Conservation (phyloP, 225 moss, liverwort and hornwort genomes). For the Sphagnum contortum region DNA sequence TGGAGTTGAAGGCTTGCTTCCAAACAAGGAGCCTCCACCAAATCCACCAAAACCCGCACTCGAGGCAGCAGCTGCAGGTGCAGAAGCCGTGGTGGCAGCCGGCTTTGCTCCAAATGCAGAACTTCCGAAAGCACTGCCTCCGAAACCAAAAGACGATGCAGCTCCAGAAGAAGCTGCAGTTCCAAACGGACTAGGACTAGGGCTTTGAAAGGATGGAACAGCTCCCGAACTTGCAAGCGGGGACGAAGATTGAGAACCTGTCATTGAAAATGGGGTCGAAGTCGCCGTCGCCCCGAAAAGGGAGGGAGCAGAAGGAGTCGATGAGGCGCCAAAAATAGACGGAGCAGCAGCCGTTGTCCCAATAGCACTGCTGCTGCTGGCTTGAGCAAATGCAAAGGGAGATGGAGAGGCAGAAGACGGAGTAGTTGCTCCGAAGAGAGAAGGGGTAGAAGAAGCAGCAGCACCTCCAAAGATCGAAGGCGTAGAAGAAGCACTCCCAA, state of each 20-base stretch:
- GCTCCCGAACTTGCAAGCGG: slow-evolving; percentile 10
- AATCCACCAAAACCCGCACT: slow-evolving; percentile 12
- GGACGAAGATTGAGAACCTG: slow-evolving; percentile 10
- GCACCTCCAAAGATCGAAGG: slow-evolving; percentile 2
- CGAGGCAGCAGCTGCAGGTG: slow-evolving; percentile 6
- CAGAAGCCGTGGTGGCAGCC: slow-evolving; percentile 20
- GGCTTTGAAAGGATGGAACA: background rate
- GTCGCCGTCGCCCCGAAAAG: background rate
- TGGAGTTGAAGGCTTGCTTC: background rate
- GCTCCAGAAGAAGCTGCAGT: slow-evolving; percentile 11
- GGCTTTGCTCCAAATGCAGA: slow-evolving; percentile 16
- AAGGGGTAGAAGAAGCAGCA: slow-evolving; percentile 6
- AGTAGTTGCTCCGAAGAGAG: slow-evolving; percentile 11
- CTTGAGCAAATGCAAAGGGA: slow-evolving; percentile 29
- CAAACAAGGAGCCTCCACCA: background rate
- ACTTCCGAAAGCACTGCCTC: slow-evolving; percentile 16
- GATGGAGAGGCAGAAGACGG: slow-evolving; percentile 15
- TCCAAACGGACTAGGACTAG: slow-evolving; percentile 13
- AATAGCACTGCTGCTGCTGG: slow-evolving; percentile 15
- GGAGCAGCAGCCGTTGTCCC: slow-evolving; percentile 22
- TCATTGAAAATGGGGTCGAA: slow-evolving; percentile 15
- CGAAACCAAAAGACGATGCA: slow-evolving; percentile 20
- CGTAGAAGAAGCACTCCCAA: slow-evolving; percentile 23
- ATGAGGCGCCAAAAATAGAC: slow-evolving; percentile 28
- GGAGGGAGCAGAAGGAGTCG: slow-evolving; percentile 18